Evolutionary conservation across 805 yeast species (phyloP).

Genomic region (Brettanomyces naardenensis): DNA sequence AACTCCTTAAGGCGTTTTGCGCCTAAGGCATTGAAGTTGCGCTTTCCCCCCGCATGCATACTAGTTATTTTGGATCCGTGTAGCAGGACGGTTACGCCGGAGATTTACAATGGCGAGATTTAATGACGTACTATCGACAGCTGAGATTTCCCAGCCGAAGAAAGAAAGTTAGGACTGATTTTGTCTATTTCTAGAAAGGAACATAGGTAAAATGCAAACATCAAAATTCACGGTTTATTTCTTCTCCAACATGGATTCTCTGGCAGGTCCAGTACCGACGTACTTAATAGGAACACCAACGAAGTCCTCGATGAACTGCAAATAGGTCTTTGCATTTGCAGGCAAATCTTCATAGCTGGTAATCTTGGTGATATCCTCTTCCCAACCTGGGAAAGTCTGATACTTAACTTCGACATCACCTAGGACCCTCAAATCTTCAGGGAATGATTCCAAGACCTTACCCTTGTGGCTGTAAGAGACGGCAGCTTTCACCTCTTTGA

Average conservation of each 20-base stretch:
- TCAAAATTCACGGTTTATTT: too few relatives aligned
- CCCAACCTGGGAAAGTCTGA: conserved; percentile 92
- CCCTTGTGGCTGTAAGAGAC: conserved; percentile 79
- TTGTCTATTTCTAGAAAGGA: too few relatives aligned
- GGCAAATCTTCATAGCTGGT: conserved; percentile 75
- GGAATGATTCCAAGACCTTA: conserved; percentile 69
- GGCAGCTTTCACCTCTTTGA: conserved; percentile 84
- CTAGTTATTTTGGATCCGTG: too few relatives aligned
- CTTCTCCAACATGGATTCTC: conserved; percentile 85
- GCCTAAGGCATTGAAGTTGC: too few relatives aligned
- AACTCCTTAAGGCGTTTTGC: too few relatives aligned
- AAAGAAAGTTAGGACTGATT: too few relatives aligned
- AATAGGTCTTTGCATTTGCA: conserved; percentile 75
- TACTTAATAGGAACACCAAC: conserved; percentile 81
- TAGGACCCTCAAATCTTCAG: conserved; percentile 78
- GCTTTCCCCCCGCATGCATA: too few relatives aligned
- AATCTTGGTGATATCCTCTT: conserved; percentile 68
- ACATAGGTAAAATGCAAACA: too few relatives aligned
- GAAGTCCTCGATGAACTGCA: conserved; percentile 79
- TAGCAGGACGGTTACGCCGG: too few relatives aligned
- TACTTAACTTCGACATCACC: conserved; percentile 91
- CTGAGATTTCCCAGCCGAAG: too few relatives aligned
- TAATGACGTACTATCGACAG: too few relatives aligned
- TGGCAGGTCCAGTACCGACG: conserved; percentile 98
- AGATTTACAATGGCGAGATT: too few relatives aligned